These are phyloP conservation scores for Candida maltosa DNA, from an alignment of 805 yeast genomes.

Conservation along the genomic window DNA sequence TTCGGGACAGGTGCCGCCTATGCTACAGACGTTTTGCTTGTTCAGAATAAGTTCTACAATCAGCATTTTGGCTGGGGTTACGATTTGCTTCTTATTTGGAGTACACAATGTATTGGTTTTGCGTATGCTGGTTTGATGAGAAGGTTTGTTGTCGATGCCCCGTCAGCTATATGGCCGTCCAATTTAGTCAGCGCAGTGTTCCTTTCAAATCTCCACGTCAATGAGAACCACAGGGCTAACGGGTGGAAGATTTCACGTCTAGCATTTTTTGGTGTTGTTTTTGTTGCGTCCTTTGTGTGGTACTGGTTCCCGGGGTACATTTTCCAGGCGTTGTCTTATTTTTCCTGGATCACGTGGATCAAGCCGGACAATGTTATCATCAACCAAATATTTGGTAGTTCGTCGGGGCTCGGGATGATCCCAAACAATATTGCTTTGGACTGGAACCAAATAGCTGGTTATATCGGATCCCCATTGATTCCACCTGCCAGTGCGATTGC, in stretches of 20 bases:
- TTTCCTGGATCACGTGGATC: slow-evolving; percentile 68
- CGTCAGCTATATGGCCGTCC: slow-evolving; percentile 71
- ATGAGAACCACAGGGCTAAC: slow-evolving; percentile 49
- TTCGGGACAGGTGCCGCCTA: slow-evolving; percentile 47
- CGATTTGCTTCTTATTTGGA: slow-evolving; percentile 43
- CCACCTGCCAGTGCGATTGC: slow-evolving; percentile 57
- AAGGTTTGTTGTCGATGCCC: slow-evolving; percentile 58
- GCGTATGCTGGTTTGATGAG: slow-evolving; percentile 64
- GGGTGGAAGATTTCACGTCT: slow-evolving; percentile 62
- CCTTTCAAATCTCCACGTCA: slow-evolving; percentile 48
- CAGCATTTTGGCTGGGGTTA: slow-evolving; percentile 51
- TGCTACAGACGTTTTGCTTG: slow-evolving; percentile 54
- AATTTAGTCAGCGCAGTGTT: slow-evolving; percentile 59
- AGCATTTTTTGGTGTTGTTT: slow-evolving; percentile 43
- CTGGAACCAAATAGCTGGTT: slow-evolving; percentile 60
- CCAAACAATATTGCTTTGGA: slow-evolving; percentile 67
- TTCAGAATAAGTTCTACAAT: slow-evolving; percentile 48
- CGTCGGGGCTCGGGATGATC: slow-evolving; percentile 59
- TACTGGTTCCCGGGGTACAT: slow-evolving; percentile 62
- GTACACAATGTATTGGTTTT: slow-evolving; percentile 65
- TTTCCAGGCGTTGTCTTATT: slow-evolving; percentile 54
- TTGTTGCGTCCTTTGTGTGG: slow-evolving; percentile 43
- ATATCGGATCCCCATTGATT: slow-evolving; percentile 59
- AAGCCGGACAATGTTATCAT: slow-evolving; percentile 56
- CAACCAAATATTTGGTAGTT: slow-evolving; percentile 62